Base-by-base conservation (phyloP, 352 stramenopile genomes). In the Pythium dissimile region DNA sequence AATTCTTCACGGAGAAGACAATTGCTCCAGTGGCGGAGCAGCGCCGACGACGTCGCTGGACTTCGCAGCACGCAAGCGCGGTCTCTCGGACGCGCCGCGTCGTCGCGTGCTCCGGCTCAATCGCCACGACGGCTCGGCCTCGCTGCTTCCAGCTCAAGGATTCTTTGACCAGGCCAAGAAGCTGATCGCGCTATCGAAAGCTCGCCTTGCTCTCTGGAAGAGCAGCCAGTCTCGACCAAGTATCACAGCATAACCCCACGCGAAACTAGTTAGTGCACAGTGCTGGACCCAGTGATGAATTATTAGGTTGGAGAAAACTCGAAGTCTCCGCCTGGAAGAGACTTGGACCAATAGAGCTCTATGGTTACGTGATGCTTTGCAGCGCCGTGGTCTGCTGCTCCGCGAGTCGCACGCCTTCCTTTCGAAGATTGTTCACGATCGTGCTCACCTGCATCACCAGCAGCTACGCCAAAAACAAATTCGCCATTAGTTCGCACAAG, bases 341-440 rank as follows among this genome's bases (percentile, higher is more conserved):
- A 27, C 30, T 20, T 23, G 30, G 23, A 34, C 20, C 12, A 15
- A 41, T 12, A n/a, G 5, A 18, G 12, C 34, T 41, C 34, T 6
- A 41, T 48, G n/a, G n/a, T 43, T 58, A 80, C 11, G 62, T 70
- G 44, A 90, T 76, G 52, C 76, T 86, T 48, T 91, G 81, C 23
- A 91, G 69, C 20, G 81, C 79, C 3, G 63, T 69, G 9, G 83
- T 85, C 64, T 91, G 81, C 49, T 91, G 81, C 34, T 89, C 76
- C 2, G 81, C 81, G 27, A 91, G 44, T 13, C 81, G 79, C 37
- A 89, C 66, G 34, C 81, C 81, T 73, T 91, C 81, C 28, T 86
- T 78, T n/a, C 80, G 71, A 20, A 91, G 39, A 9, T 70, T 77
- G 44, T 86, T 88, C 16, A 91, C 69, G 24, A 91, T 77, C 5